These are phyloP conservation scores for Blepharisma japonicum DNA, from an alignment of 73 alveolate species.

Conservation along the genomic window DNA sequence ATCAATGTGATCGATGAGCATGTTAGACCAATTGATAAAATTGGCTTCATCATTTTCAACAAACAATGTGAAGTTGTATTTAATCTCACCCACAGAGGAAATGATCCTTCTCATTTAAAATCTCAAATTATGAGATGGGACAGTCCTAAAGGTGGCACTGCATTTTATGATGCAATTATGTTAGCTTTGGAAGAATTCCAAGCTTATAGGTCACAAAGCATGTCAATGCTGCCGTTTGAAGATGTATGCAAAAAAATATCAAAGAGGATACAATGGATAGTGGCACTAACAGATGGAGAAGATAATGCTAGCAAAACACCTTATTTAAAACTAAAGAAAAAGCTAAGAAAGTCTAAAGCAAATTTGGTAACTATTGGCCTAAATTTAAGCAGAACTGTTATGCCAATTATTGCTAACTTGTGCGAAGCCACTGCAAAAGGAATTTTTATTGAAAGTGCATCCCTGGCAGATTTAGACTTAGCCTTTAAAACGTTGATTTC, in stretches of 20 bases:
- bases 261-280: background rate
- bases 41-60: constrained; percentile 32
- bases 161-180: constrained; percentile 24
- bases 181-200: background rate
- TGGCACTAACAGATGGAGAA: constrained; percentile 18
- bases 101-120: background rate
- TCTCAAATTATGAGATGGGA: background rate
- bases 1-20: constrained; percentile 33
- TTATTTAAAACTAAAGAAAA: background rate
- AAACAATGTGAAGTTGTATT: constrained; percentile 30
- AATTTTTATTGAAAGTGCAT: background rate
- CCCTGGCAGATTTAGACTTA: background rate
- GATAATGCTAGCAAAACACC: background rate
- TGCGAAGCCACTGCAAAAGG: constrained; percentile 21
- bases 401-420: background rate
- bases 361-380: constrained; percentile 8
- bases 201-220: background rate
- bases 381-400: background rate
- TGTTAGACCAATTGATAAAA: constrained; percentile 36
- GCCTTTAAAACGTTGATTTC: background rate
- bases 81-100: constrained; percentile 24
- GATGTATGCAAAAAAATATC: background rate
- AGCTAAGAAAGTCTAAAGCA: background rate
- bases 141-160: background rate
- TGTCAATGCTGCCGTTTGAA: background rate